Percentiles rank a stretch among this genome's conserved stretches.
Conservation (phyloP, 257 asterid species). For the Solanum pinnatisectum region DNA sequence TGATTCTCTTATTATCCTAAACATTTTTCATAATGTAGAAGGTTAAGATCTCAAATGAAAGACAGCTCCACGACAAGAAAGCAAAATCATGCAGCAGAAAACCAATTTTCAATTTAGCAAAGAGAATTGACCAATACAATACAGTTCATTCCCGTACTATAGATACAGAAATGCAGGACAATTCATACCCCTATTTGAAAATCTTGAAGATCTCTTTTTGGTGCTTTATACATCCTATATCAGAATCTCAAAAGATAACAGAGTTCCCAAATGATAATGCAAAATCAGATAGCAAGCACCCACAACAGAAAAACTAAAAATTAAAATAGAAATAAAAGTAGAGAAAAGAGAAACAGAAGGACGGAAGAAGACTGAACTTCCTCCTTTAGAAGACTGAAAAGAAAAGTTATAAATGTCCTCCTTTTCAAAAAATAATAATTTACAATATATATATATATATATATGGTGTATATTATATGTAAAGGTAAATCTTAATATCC, state of each 20-base stretch:
- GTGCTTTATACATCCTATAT: neutral
- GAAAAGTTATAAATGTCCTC: too few species aligned
- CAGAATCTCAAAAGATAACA: neutral
- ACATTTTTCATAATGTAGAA: neutral
- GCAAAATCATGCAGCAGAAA: neutral
- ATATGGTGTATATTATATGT: too few species aligned
- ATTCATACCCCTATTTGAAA: neutral
- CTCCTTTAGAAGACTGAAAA: neutral
- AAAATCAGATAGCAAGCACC: neutral
- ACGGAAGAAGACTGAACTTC: neutral
- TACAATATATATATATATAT: too few species aligned
- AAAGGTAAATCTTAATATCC: too few species aligned
- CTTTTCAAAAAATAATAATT: too few species aligned
- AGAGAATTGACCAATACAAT: neutral
- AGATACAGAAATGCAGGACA: neutral
- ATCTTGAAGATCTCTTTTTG: neutral
- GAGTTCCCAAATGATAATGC: neutral
- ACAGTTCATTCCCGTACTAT: neutral
- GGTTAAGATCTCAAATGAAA: neutral
- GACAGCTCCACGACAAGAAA: neutral
- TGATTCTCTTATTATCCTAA: neutral
- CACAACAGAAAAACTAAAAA: neutral
- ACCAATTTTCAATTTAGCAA: neutral
- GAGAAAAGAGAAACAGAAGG: neutral
- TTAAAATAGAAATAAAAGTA: neutral